Percentiles rank a stretch among this genome's conserved stretches.
Conservation (phyloP, 2,329 filamentous ascomycete genomes). For the Helminthosporium solani region DNA sequence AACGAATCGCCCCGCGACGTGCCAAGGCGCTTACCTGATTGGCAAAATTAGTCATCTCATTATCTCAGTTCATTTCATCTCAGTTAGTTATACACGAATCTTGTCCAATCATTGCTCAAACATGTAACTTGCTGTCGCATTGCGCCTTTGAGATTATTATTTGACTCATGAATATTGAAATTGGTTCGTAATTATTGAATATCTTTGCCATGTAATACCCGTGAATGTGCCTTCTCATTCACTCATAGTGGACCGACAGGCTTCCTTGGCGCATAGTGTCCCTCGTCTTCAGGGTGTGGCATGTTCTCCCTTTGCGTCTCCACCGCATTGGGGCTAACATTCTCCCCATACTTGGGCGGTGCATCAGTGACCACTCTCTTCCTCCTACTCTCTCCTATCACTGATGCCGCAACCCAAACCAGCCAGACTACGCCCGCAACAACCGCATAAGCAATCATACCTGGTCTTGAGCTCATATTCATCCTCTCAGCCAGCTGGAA, state of each 20-base stretch:
- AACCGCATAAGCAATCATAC: constrained; percentile 52
- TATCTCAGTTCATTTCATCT: background rate
- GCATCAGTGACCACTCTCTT: background rate
- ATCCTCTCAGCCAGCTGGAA: constrained; percentile 49
- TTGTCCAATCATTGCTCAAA: too few relatives aligned
- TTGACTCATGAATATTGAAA: too few relatives aligned
- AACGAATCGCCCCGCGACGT: constrained; percentile 17
- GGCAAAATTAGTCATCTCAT: background rate
- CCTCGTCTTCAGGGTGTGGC: constrained; percentile 8
- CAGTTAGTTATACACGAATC: too few relatives aligned
- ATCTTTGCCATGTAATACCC: too few relatives aligned
- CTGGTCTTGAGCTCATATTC: constrained; percentile 27
- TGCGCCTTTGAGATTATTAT: too few relatives aligned
- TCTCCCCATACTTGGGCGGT: constrained; percentile 22
- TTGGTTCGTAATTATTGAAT: too few relatives aligned
- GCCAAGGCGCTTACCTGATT: background rate
- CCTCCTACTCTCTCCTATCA: constrained; percentile 33
- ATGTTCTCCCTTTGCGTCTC: background rate
- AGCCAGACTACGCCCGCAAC: constrained; percentile 51
- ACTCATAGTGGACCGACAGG: constrained; percentile 2
- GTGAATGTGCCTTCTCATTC: background rate
- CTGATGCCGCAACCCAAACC: constrained; percentile 29
- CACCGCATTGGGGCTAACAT: background rate
- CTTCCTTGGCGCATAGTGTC: constrained; percentile 22
- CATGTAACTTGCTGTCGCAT: too few relatives aligned